Percentiles rank a stretch among this genome's conserved stretches.
Conservation (phyloP, 768 basidiomycete species). For the Lactarius trivialis region DNA sequence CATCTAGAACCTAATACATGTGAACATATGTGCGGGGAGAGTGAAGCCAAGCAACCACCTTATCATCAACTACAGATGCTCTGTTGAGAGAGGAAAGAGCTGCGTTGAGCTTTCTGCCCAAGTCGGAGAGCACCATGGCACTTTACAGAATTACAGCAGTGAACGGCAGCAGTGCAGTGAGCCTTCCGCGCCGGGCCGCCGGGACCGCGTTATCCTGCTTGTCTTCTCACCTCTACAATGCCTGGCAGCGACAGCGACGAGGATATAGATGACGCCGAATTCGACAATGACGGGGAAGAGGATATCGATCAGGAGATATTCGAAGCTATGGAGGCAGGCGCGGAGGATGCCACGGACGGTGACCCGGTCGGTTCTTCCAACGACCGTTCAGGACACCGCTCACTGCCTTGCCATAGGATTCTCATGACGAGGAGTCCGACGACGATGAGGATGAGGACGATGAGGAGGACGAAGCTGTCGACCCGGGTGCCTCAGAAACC, state of each 20-base stretch:
- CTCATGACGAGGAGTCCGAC: slow-evolving; percentile 27
- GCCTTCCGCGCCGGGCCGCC: not conserved
- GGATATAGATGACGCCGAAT: slow-evolving; percentile 46
- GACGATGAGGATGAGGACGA: slow-evolving; percentile 35
- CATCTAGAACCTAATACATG: slow-evolving; percentile 74
- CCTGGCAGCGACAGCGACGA: slow-evolving; percentile 43
- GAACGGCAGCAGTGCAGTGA: not conserved
- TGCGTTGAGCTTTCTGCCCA: slow-evolving; percentile 89
- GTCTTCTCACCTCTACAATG: slow-evolving; percentile 28
- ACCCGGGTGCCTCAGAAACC: slow-evolving; percentile 20
- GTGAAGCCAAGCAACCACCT: slow-evolving; percentile 53
- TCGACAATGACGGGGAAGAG: slow-evolving; percentile 20
- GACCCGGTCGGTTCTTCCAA: slow-evolving; percentile 50
- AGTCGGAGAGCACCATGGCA: slow-evolving; percentile 90
- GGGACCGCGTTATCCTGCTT: slow-evolving; percentile 7
- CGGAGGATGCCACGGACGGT: slow-evolving; percentile 60
- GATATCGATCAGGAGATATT: slow-evolving; percentile 36
- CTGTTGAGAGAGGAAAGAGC: slow-evolving; percentile 87
- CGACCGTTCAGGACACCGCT: not conserved
- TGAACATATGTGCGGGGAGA: slow-evolving; percentile 5
- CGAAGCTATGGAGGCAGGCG: slow-evolving; percentile 44
- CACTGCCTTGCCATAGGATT: slow-evolving; percentile 13
- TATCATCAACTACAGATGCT: slow-evolving; percentile 85
- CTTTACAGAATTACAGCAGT: slow-evolving; percentile 20
- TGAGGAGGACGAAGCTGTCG: slow-evolving; percentile 50